These are phyloP conservation scores for Serendipita sp. DNA, from an alignment of 768 basidiomycete genomes.

Conservation along the genomic window DNA sequence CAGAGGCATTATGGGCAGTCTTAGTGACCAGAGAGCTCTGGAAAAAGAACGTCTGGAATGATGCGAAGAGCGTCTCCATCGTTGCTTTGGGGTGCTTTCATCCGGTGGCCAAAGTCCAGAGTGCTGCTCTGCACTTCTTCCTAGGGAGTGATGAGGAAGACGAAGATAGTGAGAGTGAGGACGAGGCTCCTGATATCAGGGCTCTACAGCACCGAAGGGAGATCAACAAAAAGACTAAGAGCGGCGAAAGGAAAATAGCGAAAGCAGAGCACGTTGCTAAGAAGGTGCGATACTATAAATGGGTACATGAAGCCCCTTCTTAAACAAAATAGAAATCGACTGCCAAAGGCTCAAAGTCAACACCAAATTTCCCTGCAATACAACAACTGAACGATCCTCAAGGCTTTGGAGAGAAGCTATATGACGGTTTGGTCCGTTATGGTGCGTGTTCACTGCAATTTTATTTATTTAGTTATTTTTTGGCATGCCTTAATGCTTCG, in stretches of 20 bases:
- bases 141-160: conserved; percentile 71
- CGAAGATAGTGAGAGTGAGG: conserved; percentile 56
- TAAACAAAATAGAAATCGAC: conserved; percentile 21
- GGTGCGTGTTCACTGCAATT: conserved; percentile 15
- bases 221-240: conserved; percentile 83
- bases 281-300: conserved; percentile 31
- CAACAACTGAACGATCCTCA: conserved; percentile 91
- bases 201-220: conserved; percentile 72
- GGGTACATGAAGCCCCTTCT: conserved; percentile 6
- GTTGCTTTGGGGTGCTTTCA: conserved; percentile 85
- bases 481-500: not conserved
- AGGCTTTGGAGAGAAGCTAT: conserved; percentile 86
- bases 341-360: conserved; percentile 15
- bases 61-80: conserved; percentile 84
- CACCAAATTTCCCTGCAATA: conserved; percentile 76
- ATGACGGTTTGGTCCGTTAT: conserved; percentile 61
- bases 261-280: conserved; percentile 58
- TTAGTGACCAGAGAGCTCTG: conserved; percentile 86
- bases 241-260: conserved; percentile 63
- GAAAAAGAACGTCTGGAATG: conserved; percentile 85
- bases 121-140: conserved; percentile 89
- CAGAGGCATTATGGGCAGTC: conserved; percentile 97
- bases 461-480: not conserved
- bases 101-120: conserved; percentile 85
- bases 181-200: conserved; percentile 51